phyloP scores from a whole-genome alignment of 225 moss, liverwort and hornwort genomes.

The Anthoceros angustus region DNA sequence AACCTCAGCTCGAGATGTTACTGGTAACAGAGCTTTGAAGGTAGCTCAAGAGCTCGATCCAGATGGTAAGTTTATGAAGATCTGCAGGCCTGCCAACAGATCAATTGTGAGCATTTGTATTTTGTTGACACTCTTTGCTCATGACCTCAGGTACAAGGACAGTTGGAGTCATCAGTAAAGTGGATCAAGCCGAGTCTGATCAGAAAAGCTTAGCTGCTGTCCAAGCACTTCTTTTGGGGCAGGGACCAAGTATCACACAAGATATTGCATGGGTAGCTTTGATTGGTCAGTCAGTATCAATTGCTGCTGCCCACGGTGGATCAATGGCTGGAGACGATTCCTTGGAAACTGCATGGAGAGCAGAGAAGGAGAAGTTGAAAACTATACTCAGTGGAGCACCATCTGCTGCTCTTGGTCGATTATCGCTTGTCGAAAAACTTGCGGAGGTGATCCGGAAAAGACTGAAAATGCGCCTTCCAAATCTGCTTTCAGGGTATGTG shows the following conservation, averaged over 20 bases:
- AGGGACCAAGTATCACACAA: conserved; percentile 68
- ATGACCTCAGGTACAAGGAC: conserved; percentile 65
- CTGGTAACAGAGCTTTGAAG: conserved; percentile 81
- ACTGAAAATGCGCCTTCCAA: conserved; percentile 76
- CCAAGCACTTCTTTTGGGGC: conserved; percentile 96
- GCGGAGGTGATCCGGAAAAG: conserved; percentile 67
- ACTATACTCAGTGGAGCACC: conserved; percentile 70
- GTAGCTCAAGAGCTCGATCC: conserved; percentile 90
- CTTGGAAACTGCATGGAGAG: conserved; percentile 90
- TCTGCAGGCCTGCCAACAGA: not conserved
- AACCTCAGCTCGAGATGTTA: conserved; percentile 67
- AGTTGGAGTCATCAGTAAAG: conserved; percentile 96
- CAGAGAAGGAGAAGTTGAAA: conserved; percentile 83
- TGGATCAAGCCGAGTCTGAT: conserved; percentile 95
- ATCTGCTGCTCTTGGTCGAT: conserved; percentile 59
- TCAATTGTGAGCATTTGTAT: not conserved
- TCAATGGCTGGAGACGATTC: conserved; percentile 68
- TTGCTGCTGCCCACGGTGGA: conserved; percentile 85
- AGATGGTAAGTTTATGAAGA: conserved; percentile 36
- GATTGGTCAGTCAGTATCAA: conserved; percentile 95
- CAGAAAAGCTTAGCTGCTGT: conserved; percentile 89
- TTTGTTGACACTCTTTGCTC: not conserved
- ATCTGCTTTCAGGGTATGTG: conserved; percentile 71
- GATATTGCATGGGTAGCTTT: conserved; percentile 96
- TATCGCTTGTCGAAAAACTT: conserved; percentile 80